Base-by-base conservation (phyloP, 768 basidiomycete species). In the Psilocybe sp. region DNA sequence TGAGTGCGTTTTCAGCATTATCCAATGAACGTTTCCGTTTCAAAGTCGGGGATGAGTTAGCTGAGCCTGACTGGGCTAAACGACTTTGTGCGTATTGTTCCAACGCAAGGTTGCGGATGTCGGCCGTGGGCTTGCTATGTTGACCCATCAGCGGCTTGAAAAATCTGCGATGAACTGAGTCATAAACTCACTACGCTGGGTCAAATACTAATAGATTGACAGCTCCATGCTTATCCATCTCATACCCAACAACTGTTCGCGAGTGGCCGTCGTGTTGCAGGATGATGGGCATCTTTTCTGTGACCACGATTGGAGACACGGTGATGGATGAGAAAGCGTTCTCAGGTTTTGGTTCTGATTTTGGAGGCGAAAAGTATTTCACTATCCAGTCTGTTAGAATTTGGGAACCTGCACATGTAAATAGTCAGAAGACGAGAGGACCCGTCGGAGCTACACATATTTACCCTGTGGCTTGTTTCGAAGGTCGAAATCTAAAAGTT, bases 191-290 rank as follows among this genome's bases (percentile, higher is more conserved):
- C 89, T 61, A 74, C 13, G 81, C 80, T 14, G 93, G 90, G 70
- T 97, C 91, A 54, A 93, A 91, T 6, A 79, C 71, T 12, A 96
- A 71, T 8, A 97, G 74, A 54, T 80, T 85, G 35, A 80, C 72
- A 11, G 70, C 65, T 6, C 82, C 85, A 13, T 71, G 71, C 56
- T 76, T 79, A 46, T 71, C 73, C 35, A 84, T 66, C 64, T 95
- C 91, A 57, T 87, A 94, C 1, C 93, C 93, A 2, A 97, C 76
- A 11, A 97, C 82, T 4, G 87, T 86, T 19, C 88, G 69, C n/a
- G 93, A 97, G 69, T 97, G 93, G 0, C 92, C 91, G 6, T 76
- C 64, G 60, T 90, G 84, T 71, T 96, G 86, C 44, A 96, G 70
- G 38, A 96, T 85, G 28, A 97, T 61, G 8, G 93, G 93, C 80